These are phyloP conservation scores for Rutidosis leptorrhynchoides DNA, from an alignment of 129 eudicot species.

Conservation along the genomic window DNA sequence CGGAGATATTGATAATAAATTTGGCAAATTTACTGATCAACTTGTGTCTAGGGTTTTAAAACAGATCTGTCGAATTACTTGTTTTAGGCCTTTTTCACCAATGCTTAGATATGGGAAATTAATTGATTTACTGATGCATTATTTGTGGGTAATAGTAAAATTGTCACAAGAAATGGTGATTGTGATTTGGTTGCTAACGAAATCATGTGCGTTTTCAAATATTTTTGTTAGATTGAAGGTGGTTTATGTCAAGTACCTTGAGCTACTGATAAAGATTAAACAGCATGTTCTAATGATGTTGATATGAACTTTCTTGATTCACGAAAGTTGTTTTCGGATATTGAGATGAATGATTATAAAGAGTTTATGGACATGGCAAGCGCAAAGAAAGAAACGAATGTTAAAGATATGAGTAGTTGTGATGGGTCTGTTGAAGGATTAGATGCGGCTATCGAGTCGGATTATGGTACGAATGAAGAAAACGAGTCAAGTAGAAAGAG, in stretches of 20 bases:
- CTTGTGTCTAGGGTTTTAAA: conserved; percentile 32
- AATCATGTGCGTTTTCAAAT: conserved; percentile 36
- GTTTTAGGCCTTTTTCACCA: conserved; percentile 55
- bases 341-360: conserved; percentile 33
- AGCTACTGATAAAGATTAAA: conserved; percentile 24
- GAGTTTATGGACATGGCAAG: conserved; percentile 11
- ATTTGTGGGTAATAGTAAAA: conserved; percentile 47
- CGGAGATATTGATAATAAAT: conserved; percentile 19
- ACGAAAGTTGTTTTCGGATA: conserved; percentile 21
- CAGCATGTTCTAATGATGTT: conserved; percentile 31
- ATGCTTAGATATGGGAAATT: conserved; percentile 58
- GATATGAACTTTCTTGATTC: conserved; percentile 23
- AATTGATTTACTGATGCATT: conserved; percentile 57
- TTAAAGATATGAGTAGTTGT: conserved; percentile 25
- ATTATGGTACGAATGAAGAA: conserved; percentile 24
- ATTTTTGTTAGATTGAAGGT: conserved; percentile 42
- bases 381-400: not conserved
- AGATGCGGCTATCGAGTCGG: conserved; percentile 24
- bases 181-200: conserved; percentile 56
- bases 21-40: conserved; percentile 33
- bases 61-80: conserved; percentile 26
- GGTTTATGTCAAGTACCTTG: conserved; percentile 58
- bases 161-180: conserved; percentile 34
- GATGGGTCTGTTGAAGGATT: conserved; percentile 26
- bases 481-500: conserved; percentile 50